A percentile compares a stretch with the other conserved stretches of the same genome.
Conservation (phyloP, 768 basidiomycete species). For the Tylopilus rubrobrunneus region DNA sequence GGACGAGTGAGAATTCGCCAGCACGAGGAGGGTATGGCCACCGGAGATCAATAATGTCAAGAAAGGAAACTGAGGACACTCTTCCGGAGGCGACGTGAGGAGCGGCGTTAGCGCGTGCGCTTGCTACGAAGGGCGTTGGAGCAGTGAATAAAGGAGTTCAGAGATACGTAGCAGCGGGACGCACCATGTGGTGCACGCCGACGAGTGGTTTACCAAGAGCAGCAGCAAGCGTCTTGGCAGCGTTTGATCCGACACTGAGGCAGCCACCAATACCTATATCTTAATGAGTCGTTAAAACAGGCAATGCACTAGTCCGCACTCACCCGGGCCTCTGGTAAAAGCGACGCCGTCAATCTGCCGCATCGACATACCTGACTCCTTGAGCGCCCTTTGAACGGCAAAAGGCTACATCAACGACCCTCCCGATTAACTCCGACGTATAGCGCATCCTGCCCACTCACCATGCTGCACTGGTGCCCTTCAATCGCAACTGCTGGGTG, state of each 20-base stretch:
- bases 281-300: neutral
- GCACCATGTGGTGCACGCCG: too few species aligned
- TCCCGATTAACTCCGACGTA: neutral
- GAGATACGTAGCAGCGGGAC: too few species aligned
- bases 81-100: too few species aligned
- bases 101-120: too few species aligned
- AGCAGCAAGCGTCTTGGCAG: too few species aligned
- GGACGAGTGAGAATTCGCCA: constrained; percentile 52
- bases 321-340: constrained; percentile 85
- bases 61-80: too few species aligned
- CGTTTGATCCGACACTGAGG: too few species aligned
- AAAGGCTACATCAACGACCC: constrained; percentile 48
- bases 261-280: constrained; percentile 41
- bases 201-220: too few species aligned
- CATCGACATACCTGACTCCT: constrained; percentile 56
- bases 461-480: constrained; percentile 80
- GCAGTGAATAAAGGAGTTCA: too few species aligned
- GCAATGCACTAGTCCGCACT: constrained; percentile 1
- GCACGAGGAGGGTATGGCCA: constrained; percentile 86
- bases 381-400: constrained; percentile 65
- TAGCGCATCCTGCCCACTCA: constrained; percentile 17
- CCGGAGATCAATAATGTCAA: too few species aligned
- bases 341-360: constrained; percentile 81
- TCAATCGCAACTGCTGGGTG: constrained; percentile 73
- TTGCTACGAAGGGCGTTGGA: too few species aligned